Evolutionary conservation across 257 asterid species (phyloP), one percentile per base, ranked within the genome.

Genomic region (Rauvolfia tetraphylla): DNA sequence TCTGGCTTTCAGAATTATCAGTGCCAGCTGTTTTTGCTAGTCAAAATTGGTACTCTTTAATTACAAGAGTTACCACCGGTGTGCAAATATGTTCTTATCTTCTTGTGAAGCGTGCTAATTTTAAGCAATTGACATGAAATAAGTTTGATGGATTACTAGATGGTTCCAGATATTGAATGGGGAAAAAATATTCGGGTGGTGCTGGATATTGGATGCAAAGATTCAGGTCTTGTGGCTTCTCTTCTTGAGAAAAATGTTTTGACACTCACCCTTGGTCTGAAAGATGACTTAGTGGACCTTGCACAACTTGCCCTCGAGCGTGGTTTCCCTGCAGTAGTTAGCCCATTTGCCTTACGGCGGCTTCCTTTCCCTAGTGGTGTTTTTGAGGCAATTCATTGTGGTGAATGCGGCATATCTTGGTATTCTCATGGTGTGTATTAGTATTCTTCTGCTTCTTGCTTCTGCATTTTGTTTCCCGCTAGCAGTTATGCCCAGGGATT

Each of bases 141-240:
- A 48, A 31, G 71, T 80, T 75, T 83, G 78, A 68, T 76, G 87
- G 76, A 75, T 78, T 80, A 72, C 68, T 86, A 95, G 99, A 92
- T 95, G 97, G 99, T 87, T 72, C 99, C 99, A 20, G 99, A 95
- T 86, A 90, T 95, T 65, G 97, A 89, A 84, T 95, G 98, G 99
- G 99, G 99, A 65, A 92, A 90, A 81, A 92, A 95, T 77, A 91
- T 95, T 41, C 97, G 94, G 39, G 70, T 90, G 53, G 89, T 90
- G 76, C 93, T 95, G 76, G 98, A 95, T 80, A 83, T 93, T 78
- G 99, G 98, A 65, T 88, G 98, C 84, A 86, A 79, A 78, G 98
- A 95, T 83, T 95, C 98, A 58, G 92, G 96, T 84, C 91, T 95
- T 73, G 88, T 72, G 9, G 92, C 96, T 79, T 81, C 90, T 77